These are phyloP conservation scores for Auxenochlorella pyrenoidosa DNA, from an alignment of 139 green algal species.

Conservation along the genomic window DNA sequence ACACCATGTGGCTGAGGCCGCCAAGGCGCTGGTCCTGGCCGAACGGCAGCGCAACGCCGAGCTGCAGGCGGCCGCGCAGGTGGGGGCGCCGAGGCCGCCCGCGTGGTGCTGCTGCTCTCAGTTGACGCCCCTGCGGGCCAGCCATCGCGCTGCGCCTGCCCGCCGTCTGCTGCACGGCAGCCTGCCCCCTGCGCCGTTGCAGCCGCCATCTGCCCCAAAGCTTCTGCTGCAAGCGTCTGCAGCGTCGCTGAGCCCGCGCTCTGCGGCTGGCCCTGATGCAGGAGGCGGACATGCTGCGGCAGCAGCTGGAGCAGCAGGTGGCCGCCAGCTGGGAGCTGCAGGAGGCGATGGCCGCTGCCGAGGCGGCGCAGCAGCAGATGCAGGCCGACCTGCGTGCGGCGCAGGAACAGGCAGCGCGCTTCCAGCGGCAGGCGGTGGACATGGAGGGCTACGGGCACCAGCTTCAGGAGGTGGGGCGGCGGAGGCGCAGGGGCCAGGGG, in stretches of 20 bases:
- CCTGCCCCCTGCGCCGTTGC: too few relatives aligned
- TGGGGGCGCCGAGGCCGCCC: too few relatives aligned
- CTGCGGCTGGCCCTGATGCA: neutral
- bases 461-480: neutral
- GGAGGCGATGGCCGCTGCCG: neutral
- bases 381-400: neutral
- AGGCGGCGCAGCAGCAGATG: neutral
- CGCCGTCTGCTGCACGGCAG: too few relatives aligned
- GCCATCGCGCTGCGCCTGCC: too few relatives aligned
- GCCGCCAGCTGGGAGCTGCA: neutral
- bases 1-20: neutral
- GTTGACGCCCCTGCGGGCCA: too few relatives aligned
- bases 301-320: neutral
- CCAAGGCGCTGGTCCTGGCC: neutral
- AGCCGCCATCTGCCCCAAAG: neutral
- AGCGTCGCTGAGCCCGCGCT: too few relatives aligned
- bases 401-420: neutral
- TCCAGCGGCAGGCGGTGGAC: neutral
- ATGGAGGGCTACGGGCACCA: neutral
- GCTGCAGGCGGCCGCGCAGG: constrained; percentile 6
- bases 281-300: neutral
- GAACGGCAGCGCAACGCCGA: neutral
- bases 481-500: too few relatives aligned
- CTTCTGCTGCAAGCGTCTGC: neutral
- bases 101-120: too few relatives aligned